A percentile compares a stretch with the other conserved stretches of the same genome.
These are phyloP conservation scores for Coffea canephora DNA, from an alignment of 257 asterid species.

Conservation along the genomic window DNA sequence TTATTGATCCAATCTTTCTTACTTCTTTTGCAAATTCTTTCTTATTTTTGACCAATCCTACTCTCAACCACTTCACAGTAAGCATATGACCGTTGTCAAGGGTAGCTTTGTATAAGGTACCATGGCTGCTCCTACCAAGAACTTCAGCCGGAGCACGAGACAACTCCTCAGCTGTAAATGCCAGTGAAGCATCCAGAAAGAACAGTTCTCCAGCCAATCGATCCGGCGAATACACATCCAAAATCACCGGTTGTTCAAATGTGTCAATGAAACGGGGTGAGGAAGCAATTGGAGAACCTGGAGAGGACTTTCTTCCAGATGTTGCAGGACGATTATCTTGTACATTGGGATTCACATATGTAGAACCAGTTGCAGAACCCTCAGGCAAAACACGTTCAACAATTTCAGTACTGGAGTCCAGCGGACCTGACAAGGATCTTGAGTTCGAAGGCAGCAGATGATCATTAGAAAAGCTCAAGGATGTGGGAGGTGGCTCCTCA, in stretches of 20 bases:
- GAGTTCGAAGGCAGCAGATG: conserved; percentile 72
- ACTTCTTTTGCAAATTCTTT: conserved; percentile 89
- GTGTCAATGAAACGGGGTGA: conserved; percentile 66
- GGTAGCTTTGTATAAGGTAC: conserved; percentile 85
- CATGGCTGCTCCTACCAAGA: conserved; percentile 94
- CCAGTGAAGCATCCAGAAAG: conserved; percentile 66
- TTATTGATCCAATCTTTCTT: conserved; percentile 72
- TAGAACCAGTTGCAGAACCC: conserved; percentile 35
- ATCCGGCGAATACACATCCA: conserved; percentile 86
- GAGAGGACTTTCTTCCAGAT: conserved; percentile 71
- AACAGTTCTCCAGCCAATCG: conserved; percentile 82
- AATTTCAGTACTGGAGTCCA: conserved; percentile 59
- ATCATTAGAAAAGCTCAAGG: conserved; percentile 79
- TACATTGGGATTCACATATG: conserved; percentile 28
- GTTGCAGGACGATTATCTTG: conserved; percentile 48
- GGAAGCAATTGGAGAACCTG: conserved; percentile 71
- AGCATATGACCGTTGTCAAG: conserved; percentile 76
- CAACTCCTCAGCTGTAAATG: conserved; percentile 80
- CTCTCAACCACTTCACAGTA: conserved; percentile 91
- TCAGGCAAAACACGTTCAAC: conserved; percentile 52
- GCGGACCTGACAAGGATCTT: conserved; percentile 57
- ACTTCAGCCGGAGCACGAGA: conserved; percentile 98
- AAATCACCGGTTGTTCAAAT: conserved; percentile 55
- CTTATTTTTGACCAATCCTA: conserved; percentile 83
- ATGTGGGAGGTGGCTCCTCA: conserved; percentile 60